These are phyloP conservation scores for Pseudognaphalium luteoalbum DNA, from an alignment of 129 eudicot species.

Conservation along the genomic window DNA sequence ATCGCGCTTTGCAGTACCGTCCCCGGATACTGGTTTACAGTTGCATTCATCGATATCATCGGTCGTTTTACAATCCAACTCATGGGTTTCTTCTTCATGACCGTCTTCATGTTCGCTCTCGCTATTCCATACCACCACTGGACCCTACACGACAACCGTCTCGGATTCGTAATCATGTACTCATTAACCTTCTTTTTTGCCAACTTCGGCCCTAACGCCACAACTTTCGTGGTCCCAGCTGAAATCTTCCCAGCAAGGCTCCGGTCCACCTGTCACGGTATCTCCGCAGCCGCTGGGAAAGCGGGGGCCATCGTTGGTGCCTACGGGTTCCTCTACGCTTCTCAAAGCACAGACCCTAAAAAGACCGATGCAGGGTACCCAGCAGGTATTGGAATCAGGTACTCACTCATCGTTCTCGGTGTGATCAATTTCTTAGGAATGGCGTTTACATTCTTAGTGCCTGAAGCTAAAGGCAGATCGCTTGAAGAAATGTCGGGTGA, in stretches of 20 bases:
- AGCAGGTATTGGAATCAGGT: constrained; percentile 40
- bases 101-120: constrained; percentile 49
- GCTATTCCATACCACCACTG: constrained; percentile 47
- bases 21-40: constrained; percentile 51
- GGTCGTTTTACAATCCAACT: constrained; percentile 42
- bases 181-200: constrained; percentile 48
- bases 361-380: constrained; percentile 45
- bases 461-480: constrained; percentile 47
- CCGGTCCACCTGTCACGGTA: constrained; percentile 55
- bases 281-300: constrained; percentile 50
- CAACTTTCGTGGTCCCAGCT: constrained; percentile 52
- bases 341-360: constrained; percentile 30
- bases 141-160: constrained; percentile 31
- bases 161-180: constrained; percentile 47
- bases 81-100: constrained; percentile 52
- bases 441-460: constrained; percentile 40
- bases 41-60: constrained; percentile 27
- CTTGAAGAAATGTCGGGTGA: constrained; percentile 45
- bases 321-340: constrained; percentile 44
- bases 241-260: constrained; percentile 53
- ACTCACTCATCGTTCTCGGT: constrained; percentile 42
- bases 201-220: constrained; percentile 53
- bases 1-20: constrained; percentile 46
- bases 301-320: constrained; percentile 52
- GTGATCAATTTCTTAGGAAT: constrained; percentile 35